Base-by-base conservation (phyloP, 140 eudicot species). In the Oenanthe javanica region DNA sequence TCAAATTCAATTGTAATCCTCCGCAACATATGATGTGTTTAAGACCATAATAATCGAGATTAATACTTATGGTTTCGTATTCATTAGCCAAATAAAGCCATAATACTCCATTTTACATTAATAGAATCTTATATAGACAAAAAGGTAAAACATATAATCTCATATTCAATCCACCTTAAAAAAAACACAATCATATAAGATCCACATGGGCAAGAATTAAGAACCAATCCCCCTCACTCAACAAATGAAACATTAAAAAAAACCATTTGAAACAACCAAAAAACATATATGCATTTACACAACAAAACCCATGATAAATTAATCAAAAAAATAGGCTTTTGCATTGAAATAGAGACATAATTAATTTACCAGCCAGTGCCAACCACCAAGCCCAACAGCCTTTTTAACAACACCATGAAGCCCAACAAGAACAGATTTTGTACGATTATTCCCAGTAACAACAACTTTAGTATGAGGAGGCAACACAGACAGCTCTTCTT, bases 371-470 rank as follows among this genome's bases (percentile, higher is more conserved):
- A 91, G 93, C 93, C 96, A 91, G 79, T 91, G 96, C 96, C 96
- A 91, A 2, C 96, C 96, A 54, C 96, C 94, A 72, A 90, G 96
- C 6, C 96, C 96, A 81, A 89, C 93, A 82, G 91, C 89, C 76
- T 84, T 91, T 84, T 89, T 89, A 21, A 91, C 96, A n/a, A 91
- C 96, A 50, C 96, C 96, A 57, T 87, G 92, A 63, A 91, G 83
- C 1, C 96, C 96, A 54, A 91, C 96, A 48, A 91, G 85, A 61
- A 91, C 90, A 23, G 96, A 91, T 69, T 91, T 91, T 0, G 96
- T 91, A 52, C 94, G 80, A 72, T 91, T 91, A 38, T 91, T 91
- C 5, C 96, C 96, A 27, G 96, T 91, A 76, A 91, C 92, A 61
- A 89, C 87, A 13, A 91, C 96, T 82, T 89, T 91, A 5, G 96